A percentile compares a stretch with the other conserved stretches of the same genome.
Conservation (phyloP, 2,329 filamentous ascomycete species). For the Aspergillus sp. region DNA sequence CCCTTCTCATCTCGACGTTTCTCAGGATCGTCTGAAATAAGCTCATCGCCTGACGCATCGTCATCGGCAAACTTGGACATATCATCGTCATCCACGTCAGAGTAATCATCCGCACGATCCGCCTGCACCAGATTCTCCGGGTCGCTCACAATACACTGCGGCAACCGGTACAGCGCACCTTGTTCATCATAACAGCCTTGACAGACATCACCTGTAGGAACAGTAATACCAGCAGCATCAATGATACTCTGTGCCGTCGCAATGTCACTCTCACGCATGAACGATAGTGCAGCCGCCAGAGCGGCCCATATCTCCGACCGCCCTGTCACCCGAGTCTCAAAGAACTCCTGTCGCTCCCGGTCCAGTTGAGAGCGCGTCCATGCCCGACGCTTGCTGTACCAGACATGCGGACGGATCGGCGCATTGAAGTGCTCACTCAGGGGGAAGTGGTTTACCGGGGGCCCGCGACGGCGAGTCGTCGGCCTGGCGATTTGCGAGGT, state of each 20-base stretch:
- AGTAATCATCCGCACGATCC: constrained; percentile 13
- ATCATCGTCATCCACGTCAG: constrained; percentile 16
- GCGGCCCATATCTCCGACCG: constrained; percentile 73
- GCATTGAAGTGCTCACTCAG: constrained; percentile 60
- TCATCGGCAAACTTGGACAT: constrained; percentile 26
- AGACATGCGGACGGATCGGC: constrained; percentile 59
- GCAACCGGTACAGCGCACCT: constrained; percentile 63
- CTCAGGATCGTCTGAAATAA: constrained; percentile 32
- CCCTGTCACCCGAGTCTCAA: constrained; percentile 80
- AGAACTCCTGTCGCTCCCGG: constrained; percentile 73
- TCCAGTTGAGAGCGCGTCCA: constrained; percentile 68
- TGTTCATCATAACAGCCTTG: constrained; percentile 66
- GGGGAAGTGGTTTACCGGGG: constrained; percentile 15
- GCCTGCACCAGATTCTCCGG: constrained; percentile 50
- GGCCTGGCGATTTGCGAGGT: constrained; percentile 8
- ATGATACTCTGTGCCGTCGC: constrained; percentile 73
- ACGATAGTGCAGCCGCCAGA: constrained; percentile 59
- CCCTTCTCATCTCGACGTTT: constrained; percentile 52
- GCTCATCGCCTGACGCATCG: constrained; percentile 35
- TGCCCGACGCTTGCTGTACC: constrained; percentile 54
- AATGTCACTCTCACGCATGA: constrained; percentile 58
- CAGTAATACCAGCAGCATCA: constrained; percentile 66
- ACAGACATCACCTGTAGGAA: constrained; percentile 65
- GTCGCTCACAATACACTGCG: constrained; percentile 62
- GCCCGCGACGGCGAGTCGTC: constrained; percentile 9